These are phyloP conservation scores for Psilocybe tampanensis DNA, from an alignment of 768 basidiomycete species.

Conservation along the genomic window DNA sequence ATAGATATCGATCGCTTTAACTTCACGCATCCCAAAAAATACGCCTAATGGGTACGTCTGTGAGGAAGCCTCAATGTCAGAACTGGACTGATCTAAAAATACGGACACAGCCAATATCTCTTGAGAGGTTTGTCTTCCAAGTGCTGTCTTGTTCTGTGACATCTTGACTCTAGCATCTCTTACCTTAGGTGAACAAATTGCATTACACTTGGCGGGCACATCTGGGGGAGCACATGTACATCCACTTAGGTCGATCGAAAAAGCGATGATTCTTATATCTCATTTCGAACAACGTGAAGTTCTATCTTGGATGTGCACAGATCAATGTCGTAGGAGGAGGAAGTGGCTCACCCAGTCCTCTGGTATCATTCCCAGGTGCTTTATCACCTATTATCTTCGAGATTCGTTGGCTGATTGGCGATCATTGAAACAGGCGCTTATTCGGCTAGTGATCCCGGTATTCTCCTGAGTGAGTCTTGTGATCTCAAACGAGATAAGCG, in stretches of 20 bases:
- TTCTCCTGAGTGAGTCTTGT: slow-evolving; percentile 30
- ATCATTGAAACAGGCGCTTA: slow-evolving; percentile 26
- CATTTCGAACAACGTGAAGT: slow-evolving; percentile 20
- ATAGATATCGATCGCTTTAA: slow-evolving; percentile 32
- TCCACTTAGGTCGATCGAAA: not conserved
- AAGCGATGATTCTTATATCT: not conserved
- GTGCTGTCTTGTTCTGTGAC: not conserved
- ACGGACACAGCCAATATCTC: not conserved
- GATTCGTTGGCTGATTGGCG: not conserved
- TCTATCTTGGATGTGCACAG: slow-evolving; percentile 40
- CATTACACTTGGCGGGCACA: slow-evolving; percentile 31
- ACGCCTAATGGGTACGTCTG: slow-evolving; percentile 32
- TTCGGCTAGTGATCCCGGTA: slow-evolving; percentile 33
- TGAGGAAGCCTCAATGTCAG: not conserved
- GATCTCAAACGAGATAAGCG: not conserved
- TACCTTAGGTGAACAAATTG: slow-evolving; percentile 36
- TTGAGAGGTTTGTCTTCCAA: not conserved
- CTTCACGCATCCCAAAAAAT: slow-evolving; percentile 35
- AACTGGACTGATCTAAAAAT: not conserved
- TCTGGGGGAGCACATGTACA: slow-evolving; percentile 31
- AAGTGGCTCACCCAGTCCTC: slow-evolving; percentile 29
- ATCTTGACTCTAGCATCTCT: not conserved
- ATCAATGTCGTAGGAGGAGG: slow-evolving; percentile 37
- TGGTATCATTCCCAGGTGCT: slow-evolving; percentile 36
- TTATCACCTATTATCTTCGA: not conserved